Conservation (phyloP, 2,329 filamentous ascomycete genomes). For the Exophiala alcalophila region DNA sequence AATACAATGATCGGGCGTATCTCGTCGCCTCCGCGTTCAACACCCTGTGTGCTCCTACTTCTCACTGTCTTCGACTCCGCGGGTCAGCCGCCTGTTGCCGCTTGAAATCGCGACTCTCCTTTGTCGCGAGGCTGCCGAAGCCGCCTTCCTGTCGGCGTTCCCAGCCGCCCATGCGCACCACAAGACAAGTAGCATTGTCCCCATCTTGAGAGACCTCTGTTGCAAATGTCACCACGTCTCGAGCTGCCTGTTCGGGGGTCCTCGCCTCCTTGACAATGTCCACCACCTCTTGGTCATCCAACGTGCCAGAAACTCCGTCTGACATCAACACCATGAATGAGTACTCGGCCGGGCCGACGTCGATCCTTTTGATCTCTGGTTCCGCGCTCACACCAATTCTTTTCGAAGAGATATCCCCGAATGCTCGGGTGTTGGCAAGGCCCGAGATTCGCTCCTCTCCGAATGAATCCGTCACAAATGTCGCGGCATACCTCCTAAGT, state of each 20-base stretch:
- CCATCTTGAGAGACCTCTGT: conserved; percentile 72
- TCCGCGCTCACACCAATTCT: conserved; percentile 92
- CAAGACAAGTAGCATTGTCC: conserved; percentile 63
- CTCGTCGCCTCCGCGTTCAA: no score
- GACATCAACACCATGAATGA: conserved; percentile 84
- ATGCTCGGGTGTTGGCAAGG: conserved; percentile 87
- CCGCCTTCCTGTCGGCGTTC: conserved; percentile 71
- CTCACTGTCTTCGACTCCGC: conserved; percentile 57
- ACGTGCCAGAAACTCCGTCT: conserved; percentile 81
- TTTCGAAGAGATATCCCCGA: conserved; percentile 89
- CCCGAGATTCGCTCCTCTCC: conserved; percentile 94
- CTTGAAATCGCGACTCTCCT: conserved; percentile 83
- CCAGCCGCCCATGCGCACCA: conserved; percentile 63
- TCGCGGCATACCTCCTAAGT: conserved; percentile 78
- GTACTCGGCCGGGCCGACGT: conserved; percentile 79
- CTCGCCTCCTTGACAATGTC: conserved; percentile 87
- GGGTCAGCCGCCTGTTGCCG: conserved; percentile 78
- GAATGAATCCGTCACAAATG: conserved; percentile 92
- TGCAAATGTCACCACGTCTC: conserved; percentile 77
- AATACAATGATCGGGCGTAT: no score
- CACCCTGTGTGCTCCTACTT: no score
- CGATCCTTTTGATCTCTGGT: conserved; percentile 77
- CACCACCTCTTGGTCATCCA: conserved; percentile 91
- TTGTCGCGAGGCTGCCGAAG: conserved; percentile 82
- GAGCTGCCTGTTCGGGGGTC: conserved; percentile 82